A percentile compares a stretch with the other conserved stretches of the same genome.
These are phyloP conservation scores for Aschersonia sp. DNA, from an alignment of 2,329 filamentous ascomycete genomes.

Conservation along the genomic window DNA sequence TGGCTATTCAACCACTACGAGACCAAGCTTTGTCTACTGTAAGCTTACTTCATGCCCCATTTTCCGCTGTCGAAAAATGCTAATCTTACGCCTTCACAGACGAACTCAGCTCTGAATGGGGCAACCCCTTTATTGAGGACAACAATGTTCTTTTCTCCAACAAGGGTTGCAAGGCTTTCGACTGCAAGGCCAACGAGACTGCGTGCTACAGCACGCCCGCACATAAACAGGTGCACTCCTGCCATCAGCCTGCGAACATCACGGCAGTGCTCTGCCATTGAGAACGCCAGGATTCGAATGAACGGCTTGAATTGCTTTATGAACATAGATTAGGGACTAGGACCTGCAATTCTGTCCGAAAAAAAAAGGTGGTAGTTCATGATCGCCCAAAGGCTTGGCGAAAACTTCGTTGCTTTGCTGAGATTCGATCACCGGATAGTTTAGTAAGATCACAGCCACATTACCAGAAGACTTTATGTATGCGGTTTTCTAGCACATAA, in stretches of 20 bases:
- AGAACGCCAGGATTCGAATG: not conserved
- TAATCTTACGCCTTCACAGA: conserved; percentile 10
- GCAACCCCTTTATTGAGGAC: conserved; percentile 23
- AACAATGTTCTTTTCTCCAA: conserved; percentile 22
- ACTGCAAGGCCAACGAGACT: conserved; percentile 20
- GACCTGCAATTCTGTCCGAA: too few species aligned
- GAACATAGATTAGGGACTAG: too few species aligned
- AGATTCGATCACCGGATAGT: too few species aligned
- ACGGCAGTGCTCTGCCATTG: conserved; percentile 15
- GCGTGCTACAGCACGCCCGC: conserved; percentile 24
- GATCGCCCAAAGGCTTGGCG: too few species aligned
- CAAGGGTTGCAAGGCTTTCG: conserved; percentile 20
- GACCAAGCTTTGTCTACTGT: conserved; percentile 25
- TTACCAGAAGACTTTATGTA: too few species aligned
- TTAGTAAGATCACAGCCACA: too few species aligned
- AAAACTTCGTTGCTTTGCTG: too few species aligned
- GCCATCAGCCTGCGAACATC: conserved; percentile 23
- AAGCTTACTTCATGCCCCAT: conserved; percentile 6
- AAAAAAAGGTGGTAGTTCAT: too few species aligned
- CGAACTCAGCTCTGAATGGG: conserved; percentile 23
- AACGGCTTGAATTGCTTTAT: not conserved
- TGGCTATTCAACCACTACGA: conserved; percentile 23
- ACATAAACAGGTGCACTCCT: conserved; percentile 23
- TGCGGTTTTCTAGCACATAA: too few species aligned
- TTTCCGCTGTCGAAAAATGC: not conserved